phyloP scores from a whole-genome alignment of 495 filamentous ascomycete species.

The Penicillium malachiteum region DNA sequence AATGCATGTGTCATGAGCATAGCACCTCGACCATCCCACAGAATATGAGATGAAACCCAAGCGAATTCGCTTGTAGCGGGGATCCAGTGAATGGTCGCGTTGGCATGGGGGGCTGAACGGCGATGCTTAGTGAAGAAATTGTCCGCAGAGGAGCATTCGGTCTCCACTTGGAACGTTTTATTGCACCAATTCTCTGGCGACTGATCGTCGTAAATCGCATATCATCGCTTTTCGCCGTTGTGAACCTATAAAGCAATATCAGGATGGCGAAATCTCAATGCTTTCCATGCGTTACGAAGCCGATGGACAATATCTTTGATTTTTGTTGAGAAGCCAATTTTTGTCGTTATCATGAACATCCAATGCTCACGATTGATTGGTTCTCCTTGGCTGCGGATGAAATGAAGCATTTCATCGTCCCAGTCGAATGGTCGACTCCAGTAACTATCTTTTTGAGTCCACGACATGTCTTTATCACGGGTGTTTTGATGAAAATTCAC shows the following conservation, averaged over 20 bases:
- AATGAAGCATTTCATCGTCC: not conserved
- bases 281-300: not conserved
- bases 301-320: not conserved
- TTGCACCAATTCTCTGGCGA: not conserved
- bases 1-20: not conserved
- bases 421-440: not conserved
- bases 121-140: not conserved
- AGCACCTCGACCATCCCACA: not conserved
- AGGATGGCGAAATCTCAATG: not conserved
- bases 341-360: not conserved
- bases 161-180: not conserved
- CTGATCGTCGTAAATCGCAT: not conserved
- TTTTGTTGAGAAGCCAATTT: not conserved
- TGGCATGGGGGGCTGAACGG: too few species aligned
- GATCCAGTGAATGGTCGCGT: not conserved
- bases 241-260: not conserved
- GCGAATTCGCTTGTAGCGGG: not conserved
- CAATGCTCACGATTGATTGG: not conserved
- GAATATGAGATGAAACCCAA: not conserved
- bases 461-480: not conserved
- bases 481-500: not conserved
- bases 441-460: not conserved
- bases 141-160: not conserved
- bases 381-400: not conserved
- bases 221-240: not conserved